These are phyloP conservation scores for Fennellomyces sp. DNA, from an alignment of 371 early-diverging fungal species.

Conservation along the genomic window DNA sequence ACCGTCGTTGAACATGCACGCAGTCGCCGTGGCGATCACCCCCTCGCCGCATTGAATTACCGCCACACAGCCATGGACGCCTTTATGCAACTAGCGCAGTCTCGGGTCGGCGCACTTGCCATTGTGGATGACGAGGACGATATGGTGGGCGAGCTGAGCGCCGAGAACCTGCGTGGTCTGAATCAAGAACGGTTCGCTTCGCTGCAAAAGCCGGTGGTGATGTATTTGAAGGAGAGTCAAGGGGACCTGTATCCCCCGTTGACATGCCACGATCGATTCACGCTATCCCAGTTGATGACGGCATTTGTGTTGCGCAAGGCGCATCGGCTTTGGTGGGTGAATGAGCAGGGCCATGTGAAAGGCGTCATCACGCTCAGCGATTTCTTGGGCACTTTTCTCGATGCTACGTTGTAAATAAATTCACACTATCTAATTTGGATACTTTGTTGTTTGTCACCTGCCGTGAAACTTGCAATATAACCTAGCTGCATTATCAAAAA, in stretches of 20 bases:
- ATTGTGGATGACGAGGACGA: conserved; percentile 54
- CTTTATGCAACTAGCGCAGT: conserved; percentile 48
- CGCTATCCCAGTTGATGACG: conserved; percentile 61
- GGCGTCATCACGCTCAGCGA: conserved; percentile 52
- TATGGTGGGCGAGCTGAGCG: conserved; percentile 60
- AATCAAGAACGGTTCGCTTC: conserved; percentile 52
- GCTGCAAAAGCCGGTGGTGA: conserved; percentile 45
- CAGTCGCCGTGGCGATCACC: neutral
- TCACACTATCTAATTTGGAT: neutral
- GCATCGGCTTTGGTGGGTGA: conserved; percentile 62
- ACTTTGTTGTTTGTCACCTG: neutral
- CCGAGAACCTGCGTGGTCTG: conserved; percentile 65
- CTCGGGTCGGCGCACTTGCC: conserved; percentile 52
- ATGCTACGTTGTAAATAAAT: neutral
- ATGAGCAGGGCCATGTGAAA: conserved; percentile 51
- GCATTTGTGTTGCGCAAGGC: conserved; percentile 54
- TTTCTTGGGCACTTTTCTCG: conserved; percentile 20
- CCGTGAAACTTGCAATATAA: neutral
- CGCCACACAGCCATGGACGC: conserved; percentile 56
- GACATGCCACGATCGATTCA: conserved; percentile 58
- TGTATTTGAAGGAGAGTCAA: conserved; percentile 47
- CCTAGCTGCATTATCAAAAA: neutral
- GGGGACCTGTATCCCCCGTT: conserved; percentile 51
- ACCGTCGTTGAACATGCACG: conserved; percentile 25
- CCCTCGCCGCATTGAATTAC: conserved; percentile 30